phyloP scores from a whole-genome alignment of 176 grass and related monocot species.

The Musa acuminata region DNA sequence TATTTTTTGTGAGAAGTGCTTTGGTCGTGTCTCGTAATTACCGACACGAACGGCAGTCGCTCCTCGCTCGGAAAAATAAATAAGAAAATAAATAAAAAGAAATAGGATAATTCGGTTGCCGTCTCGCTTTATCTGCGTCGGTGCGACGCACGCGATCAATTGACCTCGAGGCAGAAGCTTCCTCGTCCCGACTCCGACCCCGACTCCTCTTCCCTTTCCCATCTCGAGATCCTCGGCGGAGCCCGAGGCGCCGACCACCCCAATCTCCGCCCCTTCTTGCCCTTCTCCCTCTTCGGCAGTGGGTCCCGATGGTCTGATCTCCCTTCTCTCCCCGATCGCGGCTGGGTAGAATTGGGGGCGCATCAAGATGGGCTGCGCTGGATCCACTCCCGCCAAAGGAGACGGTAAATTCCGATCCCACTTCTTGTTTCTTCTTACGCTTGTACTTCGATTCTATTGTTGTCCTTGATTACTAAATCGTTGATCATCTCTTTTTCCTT shows the following conservation, averaged over 20 bases:
- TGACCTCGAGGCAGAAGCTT: neutral
- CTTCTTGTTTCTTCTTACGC: neutral
- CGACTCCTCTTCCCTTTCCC: neutral
- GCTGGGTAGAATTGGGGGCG: neutral
- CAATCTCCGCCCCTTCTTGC: neutral
- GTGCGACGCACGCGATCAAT: neutral
- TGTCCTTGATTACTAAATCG: too few relatives aligned
- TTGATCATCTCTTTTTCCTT: too few relatives aligned
- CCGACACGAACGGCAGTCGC: too few relatives aligned
- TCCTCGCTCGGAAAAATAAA: too few relatives aligned
- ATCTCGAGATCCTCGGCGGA: neutral
- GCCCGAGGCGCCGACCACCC: neutral
- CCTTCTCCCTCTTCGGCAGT: neutral
- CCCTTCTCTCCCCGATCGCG: neutral
- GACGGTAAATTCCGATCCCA: constrained; percentile 29
- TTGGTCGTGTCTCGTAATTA: too few relatives aligned
- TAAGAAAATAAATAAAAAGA: neutral
- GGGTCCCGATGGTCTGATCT: neutral
- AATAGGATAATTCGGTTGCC: neutral
- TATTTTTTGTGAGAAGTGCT: too few relatives aligned
- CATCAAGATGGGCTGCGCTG: constrained; percentile 73
- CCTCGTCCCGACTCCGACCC: neutral
- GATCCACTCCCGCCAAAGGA: constrained; percentile 52
- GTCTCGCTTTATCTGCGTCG: neutral
- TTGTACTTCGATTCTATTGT: too few relatives aligned